phyloP scores from a whole-genome alignment of 352 stramenopile species.

The Plasmopara viticola region DNA sequence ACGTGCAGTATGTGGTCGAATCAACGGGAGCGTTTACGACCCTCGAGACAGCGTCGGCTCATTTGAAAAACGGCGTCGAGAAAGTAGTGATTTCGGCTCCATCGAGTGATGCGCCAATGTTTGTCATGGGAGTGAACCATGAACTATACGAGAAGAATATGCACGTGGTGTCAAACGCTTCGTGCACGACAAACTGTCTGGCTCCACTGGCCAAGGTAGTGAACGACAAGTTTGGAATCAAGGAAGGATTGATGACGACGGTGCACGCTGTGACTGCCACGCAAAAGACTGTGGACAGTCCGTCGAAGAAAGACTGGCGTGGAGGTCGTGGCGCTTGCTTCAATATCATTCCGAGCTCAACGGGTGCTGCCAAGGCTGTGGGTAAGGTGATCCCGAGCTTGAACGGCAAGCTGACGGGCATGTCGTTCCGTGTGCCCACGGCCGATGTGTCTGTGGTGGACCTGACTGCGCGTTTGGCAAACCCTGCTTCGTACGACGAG shows the following conservation, averaged over 20 bases:
- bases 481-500: slow-evolving; percentile 95
- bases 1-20: slow-evolving; percentile 95
- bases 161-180: slow-evolving; percentile 97
- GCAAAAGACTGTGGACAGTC: slow-evolving; percentile 96
- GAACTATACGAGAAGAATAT: slow-evolving; percentile 91
- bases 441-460: slow-evolving; percentile 88
- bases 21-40: slow-evolving; percentile 70
- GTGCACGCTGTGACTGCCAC: slow-evolving; percentile 98
- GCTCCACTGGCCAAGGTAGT: slow-evolving; percentile 97
- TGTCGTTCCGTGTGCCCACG: slow-evolving; percentile 89
- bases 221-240: slow-evolving; percentile 98
- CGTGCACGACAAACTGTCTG: slow-evolving; percentile 99
- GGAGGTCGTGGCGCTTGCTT: slow-evolving; percentile 94
- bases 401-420: slow-evolving; percentile 90
- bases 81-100: slow-evolving; percentile 98
- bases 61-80: slow-evolving; percentile 92
- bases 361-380: slow-evolving; percentile 97
- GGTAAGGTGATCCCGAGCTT: slow-evolving; percentile 96
- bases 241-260: slow-evolving; percentile 98
- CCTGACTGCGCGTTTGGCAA: slow-evolving; percentile 76
- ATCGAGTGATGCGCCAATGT: slow-evolving; percentile 97
- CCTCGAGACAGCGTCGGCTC: slow-evolving; percentile 88
- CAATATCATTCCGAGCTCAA: slow-evolving; percentile 99
- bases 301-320: slow-evolving; percentile 98
- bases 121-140: slow-evolving; percentile 98